These are phyloP conservation scores for Pontederia crassipes DNA, from an alignment of 176 grass and related monocot genomes.

Conservation along the genomic window DNA sequence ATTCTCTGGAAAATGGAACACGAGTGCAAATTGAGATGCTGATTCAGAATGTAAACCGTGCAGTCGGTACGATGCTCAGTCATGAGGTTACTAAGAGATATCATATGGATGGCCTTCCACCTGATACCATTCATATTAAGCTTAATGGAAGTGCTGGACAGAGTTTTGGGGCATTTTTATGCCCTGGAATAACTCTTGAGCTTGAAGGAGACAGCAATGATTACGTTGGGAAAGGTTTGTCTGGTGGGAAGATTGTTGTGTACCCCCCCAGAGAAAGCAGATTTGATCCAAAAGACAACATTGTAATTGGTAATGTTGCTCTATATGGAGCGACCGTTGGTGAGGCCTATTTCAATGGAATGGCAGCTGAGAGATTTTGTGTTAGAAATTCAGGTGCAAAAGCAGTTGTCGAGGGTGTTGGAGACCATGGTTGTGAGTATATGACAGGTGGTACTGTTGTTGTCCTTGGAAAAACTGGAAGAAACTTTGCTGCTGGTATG, in stretches of 20 bases:
- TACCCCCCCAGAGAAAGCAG: conserved; percentile 70
- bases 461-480: conserved; percentile 85
- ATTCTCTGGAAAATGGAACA: conserved; percentile 60
- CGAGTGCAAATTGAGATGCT: conserved; percentile 53
- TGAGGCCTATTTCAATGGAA: conserved; percentile 95
- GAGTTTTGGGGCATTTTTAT: conserved; percentile 90
- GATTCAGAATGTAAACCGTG: conserved; percentile 72
- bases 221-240: conserved; percentile 96
- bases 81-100: conserved; percentile 91
- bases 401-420: conserved; percentile 93
- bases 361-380: conserved; percentile 99
- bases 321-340: conserved; percentile 87
- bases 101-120: conserved; percentile 69
- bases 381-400: conserved; percentile 94
- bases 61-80: conserved; percentile 86
- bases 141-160: conserved; percentile 87
- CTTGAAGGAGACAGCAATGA: conserved; percentile 99
- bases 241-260: conserved; percentile 88
- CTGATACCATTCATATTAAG: conserved; percentile 80
- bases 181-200: conserved; percentile 90
- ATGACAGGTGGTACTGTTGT: conserved; percentile 95
- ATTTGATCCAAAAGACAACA: conserved; percentile 86
- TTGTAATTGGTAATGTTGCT: conserved; percentile 98
- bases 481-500: conserved; percentile 99
- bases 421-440: conserved; percentile 98